Evolutionary conservation across 169 alveolate species (phyloP).

Genomic region (Babesia bovis): DNA sequence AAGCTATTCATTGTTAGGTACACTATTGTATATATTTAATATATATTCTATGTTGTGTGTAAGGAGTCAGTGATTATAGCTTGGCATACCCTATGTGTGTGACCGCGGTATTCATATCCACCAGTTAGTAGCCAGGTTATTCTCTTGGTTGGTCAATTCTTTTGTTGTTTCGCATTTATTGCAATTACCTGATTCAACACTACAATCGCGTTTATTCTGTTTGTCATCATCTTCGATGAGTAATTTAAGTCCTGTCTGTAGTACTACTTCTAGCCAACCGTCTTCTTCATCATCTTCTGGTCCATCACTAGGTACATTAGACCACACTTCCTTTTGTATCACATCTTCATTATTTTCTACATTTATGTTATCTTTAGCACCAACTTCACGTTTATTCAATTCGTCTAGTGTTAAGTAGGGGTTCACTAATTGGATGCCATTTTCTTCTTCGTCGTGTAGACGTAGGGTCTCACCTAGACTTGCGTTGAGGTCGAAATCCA

Average conservation of each 20-base stretch:
- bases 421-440: background rate
- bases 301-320: background rate
- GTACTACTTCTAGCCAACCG: conserved; percentile 58
- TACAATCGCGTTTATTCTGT: too few species aligned
- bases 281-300: conserved; percentile 57
- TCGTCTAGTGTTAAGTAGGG: background rate
- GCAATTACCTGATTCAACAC: background rate
- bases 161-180: background rate
- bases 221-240: conserved; percentile 18
- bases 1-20: too few species aligned
- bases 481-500: conserved; percentile 6
- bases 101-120: conserved; percentile 29
- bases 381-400: background rate
- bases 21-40: too few species aligned
- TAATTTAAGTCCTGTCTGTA: conserved; percentile 43
- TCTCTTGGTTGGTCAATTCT: conserved; percentile 4
- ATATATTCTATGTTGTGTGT: too few species aligned
- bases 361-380: background rate
- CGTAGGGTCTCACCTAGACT: conserved; percentile 1
- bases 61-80: background rate
- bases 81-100: conserved; percentile 1
- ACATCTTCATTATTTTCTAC: background rate
- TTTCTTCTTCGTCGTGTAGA: conserved; percentile 1
- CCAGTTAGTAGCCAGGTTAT: conserved; percentile 3
- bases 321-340: background rate